Evolutionary conservation across 352 stramenopile species (phyloP).

Genomic region (Stramenopiles sp.): DNA sequence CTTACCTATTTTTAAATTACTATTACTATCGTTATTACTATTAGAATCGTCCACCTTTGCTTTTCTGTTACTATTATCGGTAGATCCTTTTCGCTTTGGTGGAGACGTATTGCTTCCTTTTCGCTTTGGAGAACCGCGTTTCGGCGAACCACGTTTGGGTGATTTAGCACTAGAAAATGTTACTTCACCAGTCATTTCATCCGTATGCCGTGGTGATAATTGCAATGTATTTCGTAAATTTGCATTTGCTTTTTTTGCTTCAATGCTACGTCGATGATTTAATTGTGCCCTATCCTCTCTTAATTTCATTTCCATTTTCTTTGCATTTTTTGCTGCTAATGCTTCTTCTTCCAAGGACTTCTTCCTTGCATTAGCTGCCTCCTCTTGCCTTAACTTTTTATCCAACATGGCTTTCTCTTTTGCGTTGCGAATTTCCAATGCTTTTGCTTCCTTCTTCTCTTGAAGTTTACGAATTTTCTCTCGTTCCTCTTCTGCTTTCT

Average conservation of each 20-base stretch:
- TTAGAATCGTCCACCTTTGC: neutral
- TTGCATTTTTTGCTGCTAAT: neutral
- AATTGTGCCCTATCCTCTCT: neutral
- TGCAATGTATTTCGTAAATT: neutral
- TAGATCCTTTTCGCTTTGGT: neutral
- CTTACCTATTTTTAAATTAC: too few species aligned
- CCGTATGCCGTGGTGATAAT: neutral
- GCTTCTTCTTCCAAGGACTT: neutral
- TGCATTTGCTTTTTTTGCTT: neutral
- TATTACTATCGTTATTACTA: too few species aligned
- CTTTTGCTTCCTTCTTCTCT: neutral
- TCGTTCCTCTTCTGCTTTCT: neutral
- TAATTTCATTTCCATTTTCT: neutral
- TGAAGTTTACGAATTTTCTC: neutral
- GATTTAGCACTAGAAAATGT: neutral
- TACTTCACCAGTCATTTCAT: neutral
- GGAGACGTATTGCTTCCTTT: neutral
- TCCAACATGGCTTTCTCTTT: neutral
- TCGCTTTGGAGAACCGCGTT: neutral
- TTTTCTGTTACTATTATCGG: neutral
- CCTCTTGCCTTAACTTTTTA: neutral
- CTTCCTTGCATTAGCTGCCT: neutral
- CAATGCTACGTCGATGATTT: neutral
- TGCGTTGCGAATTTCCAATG: neutral
- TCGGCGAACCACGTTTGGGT: neutral